Conservation (phyloP, 768 basidiomycete species). For the Mycena crocata region DNA sequence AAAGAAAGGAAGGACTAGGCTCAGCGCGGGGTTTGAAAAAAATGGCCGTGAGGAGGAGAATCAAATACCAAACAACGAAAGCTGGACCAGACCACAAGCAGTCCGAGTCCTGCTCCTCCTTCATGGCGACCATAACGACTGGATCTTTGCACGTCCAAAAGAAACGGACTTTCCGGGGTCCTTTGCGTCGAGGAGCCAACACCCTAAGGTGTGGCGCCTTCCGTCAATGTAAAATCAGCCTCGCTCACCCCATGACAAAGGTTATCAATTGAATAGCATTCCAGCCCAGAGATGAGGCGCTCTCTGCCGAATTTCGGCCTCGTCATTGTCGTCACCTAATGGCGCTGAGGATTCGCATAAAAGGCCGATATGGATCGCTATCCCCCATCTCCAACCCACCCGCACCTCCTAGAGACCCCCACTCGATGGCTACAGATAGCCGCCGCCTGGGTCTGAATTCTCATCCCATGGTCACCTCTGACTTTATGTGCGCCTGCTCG, state of each 20-base stretch:
- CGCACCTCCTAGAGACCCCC: neutral
- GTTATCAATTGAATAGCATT: neutral
- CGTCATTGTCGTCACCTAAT: neutral
- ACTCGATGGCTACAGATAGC: neutral
- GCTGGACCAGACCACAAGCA: too few relatives aligned
- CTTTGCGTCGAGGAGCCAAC: neutral
- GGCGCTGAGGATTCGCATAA: neutral
- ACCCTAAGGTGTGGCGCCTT: too few relatives aligned
- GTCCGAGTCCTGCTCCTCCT: too few relatives aligned
- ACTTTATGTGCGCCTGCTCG: neutral
- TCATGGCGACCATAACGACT: too few relatives aligned
- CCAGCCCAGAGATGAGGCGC: neutral
- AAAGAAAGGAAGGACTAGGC: too few relatives aligned
- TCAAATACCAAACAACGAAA: too few relatives aligned
- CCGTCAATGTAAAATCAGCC: neutral
- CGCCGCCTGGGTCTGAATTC: neutral
- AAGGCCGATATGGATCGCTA: neutral
- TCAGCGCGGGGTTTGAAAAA: too few relatives aligned
- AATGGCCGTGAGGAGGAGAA: too few relatives aligned
- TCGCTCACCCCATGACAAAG: neutral
- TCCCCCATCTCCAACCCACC: neutral
- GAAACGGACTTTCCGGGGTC: constrained; percentile 4
- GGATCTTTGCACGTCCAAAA: too few relatives aligned
- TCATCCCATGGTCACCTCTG: constrained; percentile 1
- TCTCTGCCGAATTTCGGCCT: neutral